Percentiles rank a stretch among this genome's conserved stretches.
Evolutionary conservation across 2,329 filamentous ascomycete genomes (phyloP).

Genomic region (Arthrobotrys musiformis): DNA sequence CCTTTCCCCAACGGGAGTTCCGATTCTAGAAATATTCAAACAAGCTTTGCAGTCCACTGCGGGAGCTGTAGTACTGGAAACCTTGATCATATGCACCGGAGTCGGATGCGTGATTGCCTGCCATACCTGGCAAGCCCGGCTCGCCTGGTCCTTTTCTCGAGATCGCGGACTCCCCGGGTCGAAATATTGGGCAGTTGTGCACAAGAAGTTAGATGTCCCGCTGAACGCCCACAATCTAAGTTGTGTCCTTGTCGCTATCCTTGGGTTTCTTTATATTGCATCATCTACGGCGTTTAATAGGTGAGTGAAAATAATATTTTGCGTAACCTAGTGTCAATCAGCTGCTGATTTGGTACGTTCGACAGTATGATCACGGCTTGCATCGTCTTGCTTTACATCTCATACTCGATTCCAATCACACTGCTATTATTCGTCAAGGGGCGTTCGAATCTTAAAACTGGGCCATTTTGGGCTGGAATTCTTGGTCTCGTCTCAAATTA

Average conservation of each 20-base stretch:
- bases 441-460: conserved; percentile 63
- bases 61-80: conserved; percentile 64
- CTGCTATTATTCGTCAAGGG: conserved; percentile 63
- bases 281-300: conserved; percentile 65
- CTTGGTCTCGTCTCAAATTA: conserved; percentile 62
- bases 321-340: neutral
- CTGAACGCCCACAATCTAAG: conserved; percentile 63
- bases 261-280: conserved; percentile 65
- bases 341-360: conserved; percentile 9
- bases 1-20: conserved; percentile 63
- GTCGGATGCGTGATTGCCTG: conserved; percentile 63
- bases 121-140: conserved; percentile 60
- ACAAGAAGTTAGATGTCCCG: conserved; percentile 62
- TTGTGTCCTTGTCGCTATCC: conserved; percentile 61
- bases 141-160: conserved; percentile 65
- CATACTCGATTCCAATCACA: conserved; percentile 61
- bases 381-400: conserved; percentile 60
- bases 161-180: conserved; percentile 64
- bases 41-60: conserved; percentile 64
- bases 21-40: conserved; percentile 65
- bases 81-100: conserved; percentile 64
- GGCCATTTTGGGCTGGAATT: conserved; percentile 63
- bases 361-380: conserved; percentile 59
- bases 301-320: conserved; percentile 21
- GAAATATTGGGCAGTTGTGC: conserved; percentile 62